Percentiles rank a stretch among this genome's conserved stretches.
These are phyloP conservation scores for Mycocentrospora acerina DNA, from an alignment of 2,329 filamentous ascomycete species.

Conservation along the genomic window DNA sequence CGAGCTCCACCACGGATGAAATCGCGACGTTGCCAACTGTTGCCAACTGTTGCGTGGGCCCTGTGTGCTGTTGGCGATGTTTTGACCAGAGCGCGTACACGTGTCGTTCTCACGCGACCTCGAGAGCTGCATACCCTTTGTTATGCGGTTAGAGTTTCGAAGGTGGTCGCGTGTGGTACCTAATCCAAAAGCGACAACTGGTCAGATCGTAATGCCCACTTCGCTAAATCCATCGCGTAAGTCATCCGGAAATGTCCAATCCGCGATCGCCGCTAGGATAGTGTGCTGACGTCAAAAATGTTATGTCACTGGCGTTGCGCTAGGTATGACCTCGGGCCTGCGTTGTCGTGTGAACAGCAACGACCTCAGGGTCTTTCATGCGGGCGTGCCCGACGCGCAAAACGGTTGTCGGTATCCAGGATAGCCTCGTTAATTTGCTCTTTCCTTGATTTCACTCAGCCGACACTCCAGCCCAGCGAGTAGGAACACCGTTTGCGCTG, in stretches of 20 bases:
- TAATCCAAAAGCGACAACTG: conserved; percentile 5
- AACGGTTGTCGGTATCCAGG: conserved; percentile 1
- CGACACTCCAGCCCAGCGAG: conserved; percentile 37
- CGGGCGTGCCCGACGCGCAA: conserved; percentile 20
- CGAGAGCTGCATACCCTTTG: too few species aligned
- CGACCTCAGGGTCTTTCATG: conserved; percentile 11
- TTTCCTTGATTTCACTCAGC: conserved; percentile 17
- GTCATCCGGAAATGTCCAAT: conserved; percentile 19
- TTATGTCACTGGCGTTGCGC: conserved; percentile 1
- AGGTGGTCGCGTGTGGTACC: not conserved
- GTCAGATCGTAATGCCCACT: not conserved
- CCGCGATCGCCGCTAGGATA: conserved; percentile 15
- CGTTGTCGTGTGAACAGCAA: conserved; percentile 3
- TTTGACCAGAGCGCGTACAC: conserved; percentile 4
- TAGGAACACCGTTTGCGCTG: conserved; percentile 32
- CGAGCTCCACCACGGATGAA: too few species aligned
- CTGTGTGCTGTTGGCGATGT: not conserved
- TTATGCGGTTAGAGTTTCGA: conserved; percentile 1
- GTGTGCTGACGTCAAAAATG: conserved; percentile 11
- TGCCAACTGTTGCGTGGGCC: not conserved
- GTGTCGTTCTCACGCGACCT: not conserved
- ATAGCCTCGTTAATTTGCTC: conserved; percentile 10
- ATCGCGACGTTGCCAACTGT: too few species aligned
- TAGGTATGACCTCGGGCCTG: conserved; percentile 5
- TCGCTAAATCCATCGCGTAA: conserved; percentile 5